Evolutionary conservation across 2,329 filamentous ascomycete genomes (phyloP).

Genomic region (Diaporthe citri): DNA sequence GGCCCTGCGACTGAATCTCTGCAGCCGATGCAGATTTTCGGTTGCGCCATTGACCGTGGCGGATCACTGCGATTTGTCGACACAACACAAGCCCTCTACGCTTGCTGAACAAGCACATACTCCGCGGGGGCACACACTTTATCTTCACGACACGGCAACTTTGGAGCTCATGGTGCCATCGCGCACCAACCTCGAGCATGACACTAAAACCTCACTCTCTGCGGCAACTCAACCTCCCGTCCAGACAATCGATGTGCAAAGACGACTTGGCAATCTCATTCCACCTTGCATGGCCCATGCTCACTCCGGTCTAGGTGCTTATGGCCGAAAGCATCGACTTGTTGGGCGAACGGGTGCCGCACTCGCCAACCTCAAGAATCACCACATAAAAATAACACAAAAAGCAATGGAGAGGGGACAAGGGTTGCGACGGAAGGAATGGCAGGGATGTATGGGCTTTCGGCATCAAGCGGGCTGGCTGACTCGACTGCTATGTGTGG

Average conservation of each 20-base stretch:
- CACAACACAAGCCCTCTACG: neutral
- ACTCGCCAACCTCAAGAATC: neutral
- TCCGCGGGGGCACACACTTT: slow-evolving; percentile 2
- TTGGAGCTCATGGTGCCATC: slow-evolving; percentile 28
- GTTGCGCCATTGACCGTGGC: neutral
- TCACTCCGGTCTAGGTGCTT: too few relatives aligned
- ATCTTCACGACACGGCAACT: slow-evolving; percentile 26
- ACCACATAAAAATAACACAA: slow-evolving; percentile 1
- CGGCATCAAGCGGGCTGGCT: slow-evolving; percentile 11
- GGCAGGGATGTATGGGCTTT: neutral
- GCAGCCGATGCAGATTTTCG: neutral
- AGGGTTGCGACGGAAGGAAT: neutral
- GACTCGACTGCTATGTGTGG: neutral
- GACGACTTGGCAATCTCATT: neutral
- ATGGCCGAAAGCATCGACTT: too few relatives aligned
- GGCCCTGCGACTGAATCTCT: slow-evolving; percentile 9
- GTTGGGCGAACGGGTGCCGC: neutral
- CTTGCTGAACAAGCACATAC: neutral
- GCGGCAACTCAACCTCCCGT: neutral
- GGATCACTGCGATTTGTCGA: neutral
- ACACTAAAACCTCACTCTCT: slow-evolving; percentile 3
- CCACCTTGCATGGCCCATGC: too few relatives aligned
- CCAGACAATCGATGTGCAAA: neutral
- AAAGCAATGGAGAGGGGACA: slow-evolving; percentile 17
- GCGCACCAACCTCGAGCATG: slow-evolving; percentile 16